These are phyloP conservation scores for Cystoisospora suis DNA, from an alignment of 169 alveolate species.

Conservation along the genomic window DNA sequence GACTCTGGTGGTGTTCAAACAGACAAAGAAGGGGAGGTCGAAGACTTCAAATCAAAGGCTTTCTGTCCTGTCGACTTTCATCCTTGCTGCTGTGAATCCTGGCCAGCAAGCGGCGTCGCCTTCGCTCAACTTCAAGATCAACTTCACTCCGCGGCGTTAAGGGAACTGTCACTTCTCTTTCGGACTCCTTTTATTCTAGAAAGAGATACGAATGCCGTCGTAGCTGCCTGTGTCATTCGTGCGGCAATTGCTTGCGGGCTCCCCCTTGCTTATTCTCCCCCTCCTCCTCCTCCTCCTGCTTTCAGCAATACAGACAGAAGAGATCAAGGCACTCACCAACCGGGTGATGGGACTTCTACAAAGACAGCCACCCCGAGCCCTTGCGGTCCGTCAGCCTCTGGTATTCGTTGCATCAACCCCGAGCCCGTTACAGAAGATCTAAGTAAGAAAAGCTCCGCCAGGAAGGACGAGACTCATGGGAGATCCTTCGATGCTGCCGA, in stretches of 20 bases:
- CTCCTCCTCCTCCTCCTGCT: too few species aligned
- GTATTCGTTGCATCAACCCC: neutral
- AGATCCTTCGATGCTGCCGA: too few species aligned
- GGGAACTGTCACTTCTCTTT: neutral
- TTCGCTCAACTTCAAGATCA: constrained; percentile 12
- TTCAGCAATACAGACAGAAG: too few species aligned
- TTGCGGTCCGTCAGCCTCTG: too few species aligned
- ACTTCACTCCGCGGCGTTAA: constrained; percentile 14
- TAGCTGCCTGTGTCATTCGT: constrained; percentile 6
- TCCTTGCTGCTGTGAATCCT: neutral
- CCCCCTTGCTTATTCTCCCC: too few species aligned
- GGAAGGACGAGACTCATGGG: too few species aligned
- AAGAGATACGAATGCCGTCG: neutral
- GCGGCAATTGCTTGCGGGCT: neutral
- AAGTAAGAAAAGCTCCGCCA: neutral
- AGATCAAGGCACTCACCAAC: too few species aligned
- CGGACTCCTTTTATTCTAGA: constrained; percentile 19
- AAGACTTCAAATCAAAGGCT: neutral
- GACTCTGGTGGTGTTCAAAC: neutral
- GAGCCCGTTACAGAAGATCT: neutral
- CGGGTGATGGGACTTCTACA: too few species aligned
- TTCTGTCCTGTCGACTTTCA: neutral
- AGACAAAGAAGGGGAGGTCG: neutral
- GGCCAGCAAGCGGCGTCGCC: constrained; percentile 18
- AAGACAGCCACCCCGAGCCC: too few species aligned